Conservation (phyloP, 208 protist species). For the Angomonas desouzai region DNA sequence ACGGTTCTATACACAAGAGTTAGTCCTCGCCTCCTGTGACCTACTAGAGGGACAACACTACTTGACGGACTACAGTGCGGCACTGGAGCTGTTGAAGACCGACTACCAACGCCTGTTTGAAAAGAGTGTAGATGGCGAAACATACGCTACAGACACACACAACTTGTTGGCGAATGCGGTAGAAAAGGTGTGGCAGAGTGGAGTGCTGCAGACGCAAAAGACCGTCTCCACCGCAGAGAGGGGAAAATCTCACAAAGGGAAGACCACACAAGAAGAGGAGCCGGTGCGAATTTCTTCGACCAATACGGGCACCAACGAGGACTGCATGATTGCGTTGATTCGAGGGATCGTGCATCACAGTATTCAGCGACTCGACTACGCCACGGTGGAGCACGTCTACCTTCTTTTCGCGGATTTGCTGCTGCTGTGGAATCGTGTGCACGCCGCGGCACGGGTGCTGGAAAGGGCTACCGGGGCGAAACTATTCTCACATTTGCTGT, state of each 20-base stretch:
- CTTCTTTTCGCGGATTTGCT: slow-evolving; percentile 23
- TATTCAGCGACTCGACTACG: slow-evolving; percentile 18
- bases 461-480: not conserved
- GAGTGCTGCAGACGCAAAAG: slow-evolving; percentile 16
- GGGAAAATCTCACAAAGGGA: not conserved
- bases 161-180: slow-evolving; percentile 12
- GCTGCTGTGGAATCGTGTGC: slow-evolving; percentile 22
- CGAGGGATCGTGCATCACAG: slow-evolving; percentile 15
- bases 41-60: not conserved
- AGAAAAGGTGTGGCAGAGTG: slow-evolving; percentile 15
- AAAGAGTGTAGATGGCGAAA: not conserved
- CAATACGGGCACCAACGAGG: not conserved
- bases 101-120: slow-evolving; percentile 8
- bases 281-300: not conserved
- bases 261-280: not conserved
- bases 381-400: slow-evolving; percentile 18
- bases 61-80: not conserved
- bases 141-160: not conserved
- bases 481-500: not conserved
- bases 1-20: slow-evolving; percentile 7
- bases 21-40: not conserved
- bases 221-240: not conserved
- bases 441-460: slow-evolving; percentile 21
- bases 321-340: not conserved
- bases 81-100: not conserved